Evolutionary conservation across 306 rosid species (phyloP), one percentile per base, ranked within the genome.

Genomic region (Malus sieversii): DNA sequence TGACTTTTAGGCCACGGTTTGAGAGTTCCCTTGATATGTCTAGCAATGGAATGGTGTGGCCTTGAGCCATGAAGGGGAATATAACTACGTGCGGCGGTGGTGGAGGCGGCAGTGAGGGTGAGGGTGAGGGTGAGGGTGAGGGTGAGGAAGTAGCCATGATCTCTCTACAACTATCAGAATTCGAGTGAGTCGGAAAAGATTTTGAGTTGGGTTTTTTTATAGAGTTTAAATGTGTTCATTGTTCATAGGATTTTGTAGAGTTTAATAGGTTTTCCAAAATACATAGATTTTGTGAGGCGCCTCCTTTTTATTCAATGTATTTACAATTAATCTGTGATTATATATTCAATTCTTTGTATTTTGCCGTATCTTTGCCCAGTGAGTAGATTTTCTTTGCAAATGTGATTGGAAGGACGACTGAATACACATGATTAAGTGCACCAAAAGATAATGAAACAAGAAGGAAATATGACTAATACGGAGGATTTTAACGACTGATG

Each of bases 61-160:
- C 83, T 53, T 78, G 77, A 30, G 83, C 80, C 82, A 78, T 78
- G 74, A 38, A 71, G 6, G 86, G 86, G 51, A 82, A 82, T 18
- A 82, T 57, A 6, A 78, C 74, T 1, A 75, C 66, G 61, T 78
- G 86, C 15, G 74, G 32, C 4, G 32, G 6, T 0, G 64, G 16
- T 4, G 64, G 48, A 33, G 70, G 38, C 6, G 38, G 38, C 19
- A n/a, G n/a, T 7, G 66, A n/a, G 15, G 66, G 48, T 44, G 48
- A n/a, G 16, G 66, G 48, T 44, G 48, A 27, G 35, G 66, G n/a
- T 7, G 66, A n/a, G 15, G 66, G 48, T 44, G 48, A n/a, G 16
- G 66, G 48, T 44, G 48, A 27, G 35, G 66, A 62, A 14, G 10
- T 14, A 25, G 20, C 67, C 67, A 62, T 62, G 67, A 29, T 62